phyloP scores from a whole-genome alignment of 106 monocot genomes.

The Apostasia ramifera region DNA sequence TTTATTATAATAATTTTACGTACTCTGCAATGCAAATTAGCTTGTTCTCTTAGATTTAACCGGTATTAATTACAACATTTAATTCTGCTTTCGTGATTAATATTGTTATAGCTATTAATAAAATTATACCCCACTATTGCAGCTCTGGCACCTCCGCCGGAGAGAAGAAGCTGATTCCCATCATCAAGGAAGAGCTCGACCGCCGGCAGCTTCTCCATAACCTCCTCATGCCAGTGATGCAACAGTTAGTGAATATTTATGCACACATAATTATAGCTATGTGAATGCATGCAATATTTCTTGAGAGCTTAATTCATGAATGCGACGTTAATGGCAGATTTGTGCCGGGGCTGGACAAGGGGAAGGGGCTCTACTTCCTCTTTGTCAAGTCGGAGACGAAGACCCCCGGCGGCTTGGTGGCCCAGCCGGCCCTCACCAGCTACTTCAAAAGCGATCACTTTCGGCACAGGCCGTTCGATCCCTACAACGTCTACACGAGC shows the following conservation, averaged over 20 bases:
- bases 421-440: constrained; percentile 46
- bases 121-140: not conserved
- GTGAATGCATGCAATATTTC: no score
- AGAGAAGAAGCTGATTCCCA: constrained; percentile 18
- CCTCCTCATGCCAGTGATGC: constrained; percentile 37
- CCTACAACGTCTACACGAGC: constrained; percentile 58
- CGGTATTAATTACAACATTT: no score
- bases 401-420: constrained; percentile 54
- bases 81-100: no score
- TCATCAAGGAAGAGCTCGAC: constrained; percentile 10
- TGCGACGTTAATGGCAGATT: constrained; percentile 17
- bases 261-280: no score
- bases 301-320: no score
- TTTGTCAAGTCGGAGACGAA: constrained; percentile 55
- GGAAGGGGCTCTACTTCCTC: constrained; percentile 62
- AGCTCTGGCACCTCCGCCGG: constrained; percentile 18
- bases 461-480: constrained; percentile 38
- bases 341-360: constrained; percentile 60
- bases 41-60: no score
- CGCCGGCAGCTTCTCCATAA: constrained; percentile 13
- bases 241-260: constrained; percentile 25
- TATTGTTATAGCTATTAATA: no score
- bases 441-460: constrained; percentile 34
- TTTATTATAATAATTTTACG: no score
- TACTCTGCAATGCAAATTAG: no score